Evolutionary conservation across 495 filamentous ascomycete genomes (phyloP).

Genomic region (Penicillium turbatum): DNA sequence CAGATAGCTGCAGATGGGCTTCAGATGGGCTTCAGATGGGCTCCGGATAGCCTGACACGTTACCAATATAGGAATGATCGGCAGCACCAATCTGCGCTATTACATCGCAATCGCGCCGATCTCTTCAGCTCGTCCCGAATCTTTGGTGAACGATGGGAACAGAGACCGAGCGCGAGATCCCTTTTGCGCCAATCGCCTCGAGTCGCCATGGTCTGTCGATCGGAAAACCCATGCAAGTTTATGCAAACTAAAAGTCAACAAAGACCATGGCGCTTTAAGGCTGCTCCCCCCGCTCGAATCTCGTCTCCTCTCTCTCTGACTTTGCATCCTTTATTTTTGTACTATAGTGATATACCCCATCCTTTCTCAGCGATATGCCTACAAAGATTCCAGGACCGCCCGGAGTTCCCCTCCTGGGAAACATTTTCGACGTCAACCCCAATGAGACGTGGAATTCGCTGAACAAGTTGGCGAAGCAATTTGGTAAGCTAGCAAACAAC

Average conservation of each 20-base stretch:
- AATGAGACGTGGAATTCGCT: conserved; percentile 60
- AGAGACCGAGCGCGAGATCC: conserved; percentile 9
- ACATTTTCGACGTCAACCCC: conserved; percentile 59
- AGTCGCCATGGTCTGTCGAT: conserved; percentile 26
- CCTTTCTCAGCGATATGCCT: conserved; percentile 12
- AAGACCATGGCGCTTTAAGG: conserved; percentile 14
- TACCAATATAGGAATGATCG: conserved; percentile 20
- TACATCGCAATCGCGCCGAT: conserved; percentile 32
- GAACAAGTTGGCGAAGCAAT: conserved; percentile 58
- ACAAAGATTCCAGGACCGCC: conserved; percentile 20
- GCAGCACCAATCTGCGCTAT: conserved; percentile 31
- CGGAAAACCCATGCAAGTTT: conserved; percentile 8
- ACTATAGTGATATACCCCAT: conserved; percentile 7
- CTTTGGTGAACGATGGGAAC: conserved; percentile 26
- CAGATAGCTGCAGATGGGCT: conserved; percentile 19
- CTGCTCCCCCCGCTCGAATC: conserved; percentile 11
- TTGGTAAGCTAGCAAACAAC: conserved; percentile 40
- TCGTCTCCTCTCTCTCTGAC: neutral
- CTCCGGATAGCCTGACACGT: conserved; percentile 13
- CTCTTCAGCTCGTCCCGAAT: conserved; percentile 22
- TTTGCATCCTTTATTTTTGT: conserved; percentile 3
- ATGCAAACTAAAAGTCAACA: conserved; percentile 18
- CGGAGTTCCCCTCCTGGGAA: conserved; percentile 60
- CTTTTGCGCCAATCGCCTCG: neutral
- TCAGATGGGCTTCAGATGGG: conserved; percentile 19